Percentiles rank a stretch among this genome's conserved stretches.
Conservation (phyloP, 805 yeast genomes). For the Kurtzmaniella fragi region DNA sequence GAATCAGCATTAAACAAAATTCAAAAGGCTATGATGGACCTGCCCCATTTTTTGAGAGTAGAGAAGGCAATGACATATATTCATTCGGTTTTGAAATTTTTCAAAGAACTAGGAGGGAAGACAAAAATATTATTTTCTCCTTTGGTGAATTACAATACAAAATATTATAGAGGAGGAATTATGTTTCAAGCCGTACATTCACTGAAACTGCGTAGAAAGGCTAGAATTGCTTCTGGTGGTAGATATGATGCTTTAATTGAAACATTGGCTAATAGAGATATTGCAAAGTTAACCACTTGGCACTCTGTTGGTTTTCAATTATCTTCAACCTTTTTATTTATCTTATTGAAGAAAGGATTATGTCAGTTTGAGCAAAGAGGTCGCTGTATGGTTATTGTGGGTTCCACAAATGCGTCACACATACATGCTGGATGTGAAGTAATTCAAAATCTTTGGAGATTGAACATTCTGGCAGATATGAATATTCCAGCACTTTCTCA, state of each 20-base stretch:
- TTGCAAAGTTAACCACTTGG: constrained; percentile 19
- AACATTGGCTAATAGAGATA: constrained; percentile 50
- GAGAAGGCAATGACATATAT: constrained; percentile 62
- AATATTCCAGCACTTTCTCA: constrained; percentile 17
- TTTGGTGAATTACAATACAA: constrained; percentile 73
- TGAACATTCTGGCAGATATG: constrained; percentile 76
- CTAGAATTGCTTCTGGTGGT: constrained; percentile 85
- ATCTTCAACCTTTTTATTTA: constrained; percentile 44
- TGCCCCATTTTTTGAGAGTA: constrained; percentile 55
- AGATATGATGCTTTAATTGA: constrained; percentile 75
- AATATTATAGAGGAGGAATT: constrained; percentile 73
- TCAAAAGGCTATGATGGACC: constrained; percentile 67
- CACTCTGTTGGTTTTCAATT: constrained; percentile 83
- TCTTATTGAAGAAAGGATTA: constrained; percentile 43
- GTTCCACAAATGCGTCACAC: constrained; percentile 8
- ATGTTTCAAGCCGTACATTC: constrained; percentile 86
- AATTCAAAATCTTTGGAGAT: constrained; percentile 63
- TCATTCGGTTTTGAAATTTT: constrained; percentile 48
- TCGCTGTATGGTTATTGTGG: constrained; percentile 32
- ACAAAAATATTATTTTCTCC: constrained; percentile 67
- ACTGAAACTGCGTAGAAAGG: constrained; percentile 40
- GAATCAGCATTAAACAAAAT: constrained; percentile 59
- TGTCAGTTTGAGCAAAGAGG: constrained; percentile 45
- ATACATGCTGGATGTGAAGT: constrained; percentile 54
- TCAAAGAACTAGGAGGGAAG: constrained; percentile 55